These are phyloP conservation scores for Ceratopteris richardii DNA, from an alignment of 75 land plant species.

Conservation along the genomic window DNA sequence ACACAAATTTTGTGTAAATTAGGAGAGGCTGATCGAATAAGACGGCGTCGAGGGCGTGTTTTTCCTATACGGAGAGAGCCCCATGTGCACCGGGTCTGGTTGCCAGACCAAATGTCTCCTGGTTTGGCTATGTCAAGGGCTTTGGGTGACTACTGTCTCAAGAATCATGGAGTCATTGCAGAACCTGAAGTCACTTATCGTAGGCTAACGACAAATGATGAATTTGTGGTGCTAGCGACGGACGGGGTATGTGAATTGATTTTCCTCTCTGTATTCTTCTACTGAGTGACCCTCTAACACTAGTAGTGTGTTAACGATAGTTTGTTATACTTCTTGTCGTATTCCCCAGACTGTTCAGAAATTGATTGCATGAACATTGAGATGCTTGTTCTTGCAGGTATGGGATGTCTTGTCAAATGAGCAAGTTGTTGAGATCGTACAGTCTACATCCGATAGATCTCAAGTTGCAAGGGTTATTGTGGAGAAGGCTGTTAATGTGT, in stretches of 20 bases:
- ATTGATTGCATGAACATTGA: not conserved
- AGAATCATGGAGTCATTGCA: constrained; percentile 56
- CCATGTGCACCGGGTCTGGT: constrained; percentile 51
- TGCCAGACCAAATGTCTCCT: constrained; percentile 49
- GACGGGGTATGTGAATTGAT: constrained; percentile 53
- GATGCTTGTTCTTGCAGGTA: constrained; percentile 23
- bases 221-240: constrained; percentile 60
- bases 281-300: not conserved
- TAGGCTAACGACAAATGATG: constrained; percentile 40
- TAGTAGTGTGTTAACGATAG: too few relatives aligned
- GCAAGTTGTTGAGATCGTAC: constrained; percentile 55
- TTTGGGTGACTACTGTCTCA: constrained; percentile 64
- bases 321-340: too few relatives aligned
- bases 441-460: constrained; percentile 31
- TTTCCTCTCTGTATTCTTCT: not conserved
- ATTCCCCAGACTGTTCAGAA: not conserved
- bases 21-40: constrained; percentile 63
- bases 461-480: constrained; percentile 42
- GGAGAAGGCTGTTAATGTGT: constrained; percentile 42
- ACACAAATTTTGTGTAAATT: too few relatives aligned
- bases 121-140: constrained; percentile 78
- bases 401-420: constrained; percentile 64
- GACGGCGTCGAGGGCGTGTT: constrained; percentile 45
- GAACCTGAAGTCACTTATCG: constrained; percentile 40
- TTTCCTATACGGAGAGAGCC: constrained; percentile 50